Conservation (phyloP, 2,329 filamentous ascomycete genomes). For the Botryosphaeria dothidea region DNA sequence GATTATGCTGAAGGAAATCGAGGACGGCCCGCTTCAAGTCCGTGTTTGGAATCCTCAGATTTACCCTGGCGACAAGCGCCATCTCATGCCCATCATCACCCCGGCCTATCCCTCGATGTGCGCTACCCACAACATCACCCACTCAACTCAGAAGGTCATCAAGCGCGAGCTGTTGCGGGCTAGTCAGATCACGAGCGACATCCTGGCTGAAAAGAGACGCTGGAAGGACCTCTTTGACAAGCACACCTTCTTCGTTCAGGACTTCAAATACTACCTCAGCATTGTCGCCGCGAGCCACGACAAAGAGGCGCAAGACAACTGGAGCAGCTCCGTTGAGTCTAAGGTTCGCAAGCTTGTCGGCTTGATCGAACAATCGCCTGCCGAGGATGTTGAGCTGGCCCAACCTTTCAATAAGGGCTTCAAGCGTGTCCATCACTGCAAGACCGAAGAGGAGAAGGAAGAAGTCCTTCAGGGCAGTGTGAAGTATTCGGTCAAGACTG, state of each 20-base stretch:
- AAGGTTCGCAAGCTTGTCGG: conserved; percentile 85
- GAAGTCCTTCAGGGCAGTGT: conserved; percentile 63
- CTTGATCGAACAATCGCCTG: conserved; percentile 76
- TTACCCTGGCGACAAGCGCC: conserved; percentile 77
- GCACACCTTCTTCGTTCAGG: conserved; percentile 89
- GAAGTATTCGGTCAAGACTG: conserved; percentile 57
- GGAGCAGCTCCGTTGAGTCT: conserved; percentile 91
- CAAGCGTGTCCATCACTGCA: conserved; percentile 74
- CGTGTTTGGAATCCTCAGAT: conserved; percentile 93
- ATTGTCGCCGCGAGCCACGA: conserved; percentile 80
- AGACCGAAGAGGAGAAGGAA: conserved; percentile 61
- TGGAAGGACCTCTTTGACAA: conserved; percentile 91
- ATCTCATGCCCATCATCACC: conserved; percentile 98
- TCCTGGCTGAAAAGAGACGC: conserved; percentile 71
- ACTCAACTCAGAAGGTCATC: conserved; percentile 83
- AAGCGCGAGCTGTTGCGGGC: conserved; percentile 79
- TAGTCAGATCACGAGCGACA: conserved; percentile 73
- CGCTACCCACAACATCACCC: conserved; percentile 89
- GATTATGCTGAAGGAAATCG: conserved; percentile 85
- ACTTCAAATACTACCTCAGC: conserved; percentile 94
- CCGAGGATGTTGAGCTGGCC: conserved; percentile 70
- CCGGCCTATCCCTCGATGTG: conserved; percentile 98
- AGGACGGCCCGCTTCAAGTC: conserved; percentile 76
- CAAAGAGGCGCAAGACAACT: conserved; percentile 81
- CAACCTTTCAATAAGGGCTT: conserved; percentile 94